Base-by-base conservation (phyloP, 495 filamentous ascomycete species). In the Articulospora tetracladia region DNA sequence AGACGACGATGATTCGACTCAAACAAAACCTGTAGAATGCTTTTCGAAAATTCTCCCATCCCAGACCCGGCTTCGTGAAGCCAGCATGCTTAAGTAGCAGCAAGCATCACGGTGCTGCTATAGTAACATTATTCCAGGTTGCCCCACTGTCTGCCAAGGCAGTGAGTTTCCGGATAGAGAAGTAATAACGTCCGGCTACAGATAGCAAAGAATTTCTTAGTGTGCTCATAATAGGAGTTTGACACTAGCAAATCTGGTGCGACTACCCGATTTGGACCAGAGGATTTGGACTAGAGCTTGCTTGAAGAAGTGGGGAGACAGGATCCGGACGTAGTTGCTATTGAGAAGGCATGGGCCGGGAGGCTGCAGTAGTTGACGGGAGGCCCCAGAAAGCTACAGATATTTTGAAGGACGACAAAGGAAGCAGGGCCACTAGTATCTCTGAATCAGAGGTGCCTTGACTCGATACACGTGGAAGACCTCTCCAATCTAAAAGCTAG, bases 401-500 rank as follows among this genome's bases (percentile, higher is more conserved):
- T 56, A 26, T 22, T 57, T 53, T 60, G 24, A 60, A 55, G 23
- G 54, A 36, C 52, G 55, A 65, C 62, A 68, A 68, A 68, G 62
- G 61, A 59, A 62, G 57, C 48, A 28, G 28, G 48, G 49, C 2
- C 34, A 57, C 53, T 62, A 57, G 69, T 17, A 34, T 20, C 22
- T 65, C 57, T 68, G 61, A 60, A 19, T 62, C 65, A 72, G 62
- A 66, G 57, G 62, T 74, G 74, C 76, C 76, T 68, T 74, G 69
- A 74, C 76, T 82, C 78, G 78, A 80, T 73, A 71, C 62, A 75
- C 68, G 72, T 79, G 75, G 72, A 73, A 73, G 63, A 61, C 70
- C 62, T 69, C 66, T 68, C 66, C 66, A 72, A 61, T 52, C 61
- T 70, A 12, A n/a, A n/a, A 67, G 57, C 55, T 59, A 57, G 63